Percentiles rank a stretch among this genome's conserved stretches.
These are phyloP conservation scores for Aleurites moluccanus DNA, from an alignment of 441 rosid genomes.

Conservation along the genomic window DNA sequence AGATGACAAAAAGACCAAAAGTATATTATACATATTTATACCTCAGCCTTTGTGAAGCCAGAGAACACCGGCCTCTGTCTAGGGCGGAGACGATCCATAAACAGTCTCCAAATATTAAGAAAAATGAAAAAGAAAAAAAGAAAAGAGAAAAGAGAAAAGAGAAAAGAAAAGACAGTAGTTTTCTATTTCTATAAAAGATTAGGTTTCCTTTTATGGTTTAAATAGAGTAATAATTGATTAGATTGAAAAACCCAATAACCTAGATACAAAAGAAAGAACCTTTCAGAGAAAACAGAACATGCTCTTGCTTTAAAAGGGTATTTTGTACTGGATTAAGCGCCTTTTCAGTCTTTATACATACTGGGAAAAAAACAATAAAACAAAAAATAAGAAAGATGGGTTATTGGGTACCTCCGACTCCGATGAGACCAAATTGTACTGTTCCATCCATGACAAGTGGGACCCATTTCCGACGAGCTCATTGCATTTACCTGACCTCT, in stretches of 20 bases:
- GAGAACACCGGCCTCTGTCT: slow-evolving; percentile 44
- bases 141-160: not conserved
- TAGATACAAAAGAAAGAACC: not conserved
- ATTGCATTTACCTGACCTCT: no score
- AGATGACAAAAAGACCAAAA: not conserved
- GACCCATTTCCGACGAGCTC: not conserved
- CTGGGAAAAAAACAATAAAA: no score
- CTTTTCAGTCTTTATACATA: not conserved
- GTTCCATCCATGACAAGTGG: not conserved
- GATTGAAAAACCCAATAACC: not conserved
- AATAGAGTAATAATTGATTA: not conserved
- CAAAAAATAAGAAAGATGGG: no score
- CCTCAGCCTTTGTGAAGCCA: slow-evolving; percentile 61
- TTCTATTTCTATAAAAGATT: not conserved
- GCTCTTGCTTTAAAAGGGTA: no score
- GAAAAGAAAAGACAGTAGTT: not conserved
- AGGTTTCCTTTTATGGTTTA: no score
- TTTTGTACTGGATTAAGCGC: not conserved
- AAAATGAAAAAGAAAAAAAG: no score
- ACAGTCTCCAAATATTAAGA: not conserved
- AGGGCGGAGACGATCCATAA: slow-evolving; percentile 61
- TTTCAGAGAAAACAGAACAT: not conserved
- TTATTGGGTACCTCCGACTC: no score
- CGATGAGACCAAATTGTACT: not conserved
- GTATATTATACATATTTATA: slow-evolving; percentile 7